Evolutionary conservation across 2,329 filamentous ascomycete species (phyloP), one percentile per base, ranked within the genome.

Genomic region (Aspergillus sp.): DNA sequence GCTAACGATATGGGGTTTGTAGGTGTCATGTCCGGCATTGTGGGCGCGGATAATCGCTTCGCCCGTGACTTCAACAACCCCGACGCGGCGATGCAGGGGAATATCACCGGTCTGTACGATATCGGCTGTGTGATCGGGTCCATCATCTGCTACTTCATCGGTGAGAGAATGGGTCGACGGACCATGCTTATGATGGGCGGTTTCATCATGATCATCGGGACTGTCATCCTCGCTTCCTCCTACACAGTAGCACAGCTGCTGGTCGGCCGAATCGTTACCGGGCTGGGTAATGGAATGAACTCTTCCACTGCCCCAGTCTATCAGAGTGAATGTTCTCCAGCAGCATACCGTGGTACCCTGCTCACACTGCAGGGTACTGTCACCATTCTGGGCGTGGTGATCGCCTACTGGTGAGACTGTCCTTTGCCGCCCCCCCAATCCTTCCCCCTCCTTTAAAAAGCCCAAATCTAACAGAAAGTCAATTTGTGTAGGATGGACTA

Each of bases 191-290:
- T 81, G 55, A 58, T 73, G 0, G 80, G 79, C 3, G 77, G 76
- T 0, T 57, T 69, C 2, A 76, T 80, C 54, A 70, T 70, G 66
- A 50, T 75, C 36, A 70, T 75, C 43, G 71, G 68, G 0, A 67
- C 71, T 0, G 69, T 68, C 12, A 71, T 77, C n/a, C 69, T 74
- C 2, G 67, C 69, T 2, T 73, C 76, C 0, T 77, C 80, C 0
- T 76, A 71, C 25, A 76, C 73, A 0, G 63, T 82, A 0, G 72
- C 72, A 0, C 80, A 82, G 60, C 70, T 84, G 48, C 79, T 84
- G n/a, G 74, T 77, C 19, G 81, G 80, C 0, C 70, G 81, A 8
- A 79, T 82, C 57, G 71, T 82, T 15, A 81, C 80, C 0, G 80
- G 80, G 0, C 67, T 83, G 68, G 67, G 68, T 0, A 69, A 69